These are phyloP conservation scores for Abelmoschus esculentus DNA, from an alignment of 345 rosid species.

Conservation along the genomic window DNA sequence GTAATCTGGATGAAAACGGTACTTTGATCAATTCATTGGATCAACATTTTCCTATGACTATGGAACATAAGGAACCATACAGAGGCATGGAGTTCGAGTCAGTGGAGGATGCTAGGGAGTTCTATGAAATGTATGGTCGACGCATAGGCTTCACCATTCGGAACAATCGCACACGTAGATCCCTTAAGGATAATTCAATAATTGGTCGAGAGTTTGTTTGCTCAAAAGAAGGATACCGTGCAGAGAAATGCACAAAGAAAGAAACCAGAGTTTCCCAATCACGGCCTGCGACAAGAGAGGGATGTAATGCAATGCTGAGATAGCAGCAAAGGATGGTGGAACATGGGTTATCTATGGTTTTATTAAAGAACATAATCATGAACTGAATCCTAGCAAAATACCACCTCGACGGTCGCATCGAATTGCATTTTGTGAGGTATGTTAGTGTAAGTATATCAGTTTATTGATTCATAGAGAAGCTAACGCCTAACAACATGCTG, in stretches of 20 bases:
- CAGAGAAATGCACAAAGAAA: slow-evolving; percentile 16
- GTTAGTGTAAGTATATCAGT: slow-evolving; percentile 1
- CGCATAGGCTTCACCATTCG: slow-evolving; percentile 32
- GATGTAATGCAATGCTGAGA: slow-evolving; percentile 40
- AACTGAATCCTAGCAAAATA: slow-evolving; percentile 27
- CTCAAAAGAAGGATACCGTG: slow-evolving; percentile 33
- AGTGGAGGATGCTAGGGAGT: slow-evolving; percentile 39
- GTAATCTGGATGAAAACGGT: slow-evolving; percentile 25
- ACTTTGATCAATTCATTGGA: slow-evolving; percentile 14
- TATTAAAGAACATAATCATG: slow-evolving; percentile 36
- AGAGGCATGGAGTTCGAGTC: slow-evolving; percentile 33
- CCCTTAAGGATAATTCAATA: slow-evolving; percentile 37
- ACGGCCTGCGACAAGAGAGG: slow-evolving; percentile 28
- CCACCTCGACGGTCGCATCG: slow-evolving; percentile 32
- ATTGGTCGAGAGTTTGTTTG: slow-evolving; percentile 40
- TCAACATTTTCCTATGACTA: slow-evolving; percentile 4
- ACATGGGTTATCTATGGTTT: slow-evolving; percentile 39
- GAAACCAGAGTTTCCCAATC: slow-evolving; percentile 17
- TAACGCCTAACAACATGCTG: background rate
- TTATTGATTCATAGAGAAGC: background rate
- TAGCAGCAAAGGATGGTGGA: slow-evolving; percentile 31
- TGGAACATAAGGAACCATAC: slow-evolving; percentile 16
- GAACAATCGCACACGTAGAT: slow-evolving; percentile 32
- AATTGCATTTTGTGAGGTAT: slow-evolving; percentile 34
- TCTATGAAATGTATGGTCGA: slow-evolving; percentile 36